Base-by-base conservation (phyloP, 2,329 filamentous ascomycete genomes). In the Sarocladiaceae sp. region DNA sequence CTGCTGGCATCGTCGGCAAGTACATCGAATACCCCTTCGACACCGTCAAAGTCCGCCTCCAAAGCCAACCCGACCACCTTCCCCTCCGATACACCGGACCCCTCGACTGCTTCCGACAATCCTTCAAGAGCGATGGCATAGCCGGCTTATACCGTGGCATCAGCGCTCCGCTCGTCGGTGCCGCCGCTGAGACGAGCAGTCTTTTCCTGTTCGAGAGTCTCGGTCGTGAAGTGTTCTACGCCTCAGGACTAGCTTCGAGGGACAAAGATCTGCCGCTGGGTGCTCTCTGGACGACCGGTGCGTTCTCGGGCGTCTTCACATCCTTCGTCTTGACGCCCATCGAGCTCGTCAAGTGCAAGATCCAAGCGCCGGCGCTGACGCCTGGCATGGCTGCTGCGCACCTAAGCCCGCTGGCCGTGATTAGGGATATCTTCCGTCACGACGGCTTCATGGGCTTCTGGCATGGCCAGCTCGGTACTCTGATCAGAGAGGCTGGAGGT, bases 21-120 rank as follows among this genome's bases (percentile, higher is more conserved):
- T 88, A 91, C 63, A 91, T 98, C 59, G 93, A 98, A 64, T 98
- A 96, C 62, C 93, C 93, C 19, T 98, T 98, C 67, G 93, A 98
- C 67, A 98, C 93, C 0, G 83, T 98, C 63, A 69, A 98, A 68
- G 93, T 98, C 48, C 86, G 93, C 32, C 78, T 98, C 10, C 93
- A 98, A 63, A 93, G 91, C n/a, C 91, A 97, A 63, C 87, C 89
- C 26, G 85, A 91, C 62, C 80, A 84, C 55, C 73, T 88, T 2
- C 89, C 88, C 13, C 77, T 90, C 16, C 82, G 78, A 48, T 97
- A 96, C 64, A 80, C 70, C 5, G 93, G 93, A 0, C 91, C 93
- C 0, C 58, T 96, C 51, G 93, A 98, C 67, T 97, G 93, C 68
- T 95, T 98, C 67, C 78, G 81, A 55, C 85, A 97, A 69, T 89